These are phyloP conservation scores for Gamsiella multidivaricata DNA, from an alignment of 192 early-diverging fungal species.

Conservation along the genomic window DNA sequence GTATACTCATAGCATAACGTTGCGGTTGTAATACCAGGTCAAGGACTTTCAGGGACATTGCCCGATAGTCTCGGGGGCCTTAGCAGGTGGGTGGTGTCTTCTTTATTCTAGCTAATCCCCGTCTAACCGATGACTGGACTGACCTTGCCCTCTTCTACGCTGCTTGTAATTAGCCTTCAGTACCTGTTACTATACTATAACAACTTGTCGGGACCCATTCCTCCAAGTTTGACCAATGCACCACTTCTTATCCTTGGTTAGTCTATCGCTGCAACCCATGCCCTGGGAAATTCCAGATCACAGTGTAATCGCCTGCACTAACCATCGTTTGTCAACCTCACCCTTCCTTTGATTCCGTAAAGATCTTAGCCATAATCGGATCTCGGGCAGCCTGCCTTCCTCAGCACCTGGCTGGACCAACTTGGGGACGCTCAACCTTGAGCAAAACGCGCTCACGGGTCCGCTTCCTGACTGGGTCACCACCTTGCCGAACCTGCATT, in stretches of 20 bases:
- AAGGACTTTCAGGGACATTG: slow-evolving; percentile 31
- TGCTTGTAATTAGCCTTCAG: slow-evolving; percentile 8
- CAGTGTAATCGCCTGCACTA: not conserved
- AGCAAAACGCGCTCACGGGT: slow-evolving; percentile 27
- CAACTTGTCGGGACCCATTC: slow-evolving; percentile 38
- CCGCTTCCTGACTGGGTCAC: slow-evolving; percentile 32
- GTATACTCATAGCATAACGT: not conserved
- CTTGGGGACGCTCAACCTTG: slow-evolving; percentile 29
- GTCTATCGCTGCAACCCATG: not conserved
- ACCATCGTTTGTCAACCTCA: no score
- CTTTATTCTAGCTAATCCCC: no score
- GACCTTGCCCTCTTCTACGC: no score
- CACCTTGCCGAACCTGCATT: slow-evolving; percentile 40
- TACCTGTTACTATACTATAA: slow-evolving; percentile 45
- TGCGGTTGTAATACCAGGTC: no score
- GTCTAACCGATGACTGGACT: not conserved
- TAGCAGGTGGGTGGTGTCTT: slow-evolving; percentile 1
- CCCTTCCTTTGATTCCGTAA: not conserved
- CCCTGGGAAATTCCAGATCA: not conserved
- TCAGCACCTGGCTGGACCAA: slow-evolving; percentile 22
- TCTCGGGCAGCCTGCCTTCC: slow-evolving; percentile 30
- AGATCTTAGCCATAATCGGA: slow-evolving; percentile 44
- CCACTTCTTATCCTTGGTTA: slow-evolving; percentile 33
- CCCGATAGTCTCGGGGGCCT: slow-evolving; percentile 36
- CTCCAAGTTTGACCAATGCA: slow-evolving; percentile 16